Base-by-base conservation (phyloP, 805 yeast genomes). In the Pichia kluyveri region DNA sequence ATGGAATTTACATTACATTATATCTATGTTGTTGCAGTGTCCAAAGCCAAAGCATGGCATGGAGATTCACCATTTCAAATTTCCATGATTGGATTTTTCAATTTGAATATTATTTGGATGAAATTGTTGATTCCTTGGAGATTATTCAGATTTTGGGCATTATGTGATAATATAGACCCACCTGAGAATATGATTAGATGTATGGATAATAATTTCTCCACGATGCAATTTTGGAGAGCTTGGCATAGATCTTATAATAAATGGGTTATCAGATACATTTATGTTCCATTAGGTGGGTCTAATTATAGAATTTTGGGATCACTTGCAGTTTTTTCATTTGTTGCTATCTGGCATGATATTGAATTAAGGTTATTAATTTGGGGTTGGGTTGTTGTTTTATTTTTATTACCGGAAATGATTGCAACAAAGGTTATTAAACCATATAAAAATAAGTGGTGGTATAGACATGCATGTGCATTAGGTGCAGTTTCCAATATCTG, bases 151-250 rank as follows among this genome's bases (percentile, higher is more conserved):
- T 72, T 91, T 55, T 93, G 99, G 99, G 76, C 93, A 8, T 68
- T 93, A 49, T 55, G 86, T n/a, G 99, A 93, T 64, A 86, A 86
- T 0, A 87, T 91, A 45, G 98, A 93, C 60, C 86, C 98, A 0
- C 98, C 99, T 2, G 99, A 93, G 62, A 93, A 93, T 60, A 93
- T 93, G 98, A 81, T 93, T 48, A 73, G 99, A 50, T 90, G 98
- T 62, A 87, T 93, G 80, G 86, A 88, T 62, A 88, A 93, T 66
- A 93, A 93, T 66, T 93, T 82, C 64, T 84, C 95, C 34, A 93
- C 96, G 0, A 65, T 87, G 52, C 88, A 93, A n/a, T 93, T 93
- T 63, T 93, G 99, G 99, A 76, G 98, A 61, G 95, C 96, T 4
- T 93, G 99, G 99, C 99, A 93, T 66, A 77, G 98, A 60, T 83